Percentiles rank a stretch among this genome's conserved stretches.
Evolutionary conservation across 75 land plant species (phyloP).

Genomic region (Isoetes taiwanensis): DNA sequence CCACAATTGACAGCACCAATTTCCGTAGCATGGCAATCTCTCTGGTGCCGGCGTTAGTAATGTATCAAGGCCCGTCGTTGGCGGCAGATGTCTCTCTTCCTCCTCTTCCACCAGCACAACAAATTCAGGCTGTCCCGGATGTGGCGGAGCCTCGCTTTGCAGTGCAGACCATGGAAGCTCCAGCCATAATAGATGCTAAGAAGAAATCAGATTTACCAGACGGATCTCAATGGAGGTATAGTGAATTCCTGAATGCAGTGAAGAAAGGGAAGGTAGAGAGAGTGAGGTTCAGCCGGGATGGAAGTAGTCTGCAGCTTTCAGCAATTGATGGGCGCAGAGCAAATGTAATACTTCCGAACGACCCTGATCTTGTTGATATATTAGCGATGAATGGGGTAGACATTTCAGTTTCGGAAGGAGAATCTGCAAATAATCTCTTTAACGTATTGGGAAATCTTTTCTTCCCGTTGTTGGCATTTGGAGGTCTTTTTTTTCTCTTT

Average conservation of each 20-base stretch:
- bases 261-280: constrained; percentile 96
- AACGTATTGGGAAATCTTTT: constrained; percentile 69
- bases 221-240: constrained; percentile 91
- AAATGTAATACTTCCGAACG: constrained; percentile 75
- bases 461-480: constrained; percentile 89
- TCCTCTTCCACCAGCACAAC: background rate
- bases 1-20: too few species aligned
- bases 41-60: too few species aligned
- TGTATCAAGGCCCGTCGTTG: too few species aligned
- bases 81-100: constrained; percentile 13
- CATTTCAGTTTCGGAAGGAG: constrained; percentile 95
- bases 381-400: constrained; percentile 99
- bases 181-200: constrained; percentile 18
- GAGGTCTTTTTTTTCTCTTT: constrained; percentile 84
- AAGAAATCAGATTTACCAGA: constrained; percentile 62
- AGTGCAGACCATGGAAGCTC: background rate
- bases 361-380: constrained; percentile 91
- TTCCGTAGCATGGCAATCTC: too few species aligned
- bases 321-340: constrained; percentile 93
- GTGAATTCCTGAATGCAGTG: constrained; percentile 97
- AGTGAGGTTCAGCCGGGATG: constrained; percentile 87
- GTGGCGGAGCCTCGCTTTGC: background rate
- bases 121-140: constrained; percentile 3
- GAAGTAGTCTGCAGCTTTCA: constrained; percentile 69
- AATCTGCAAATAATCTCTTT: constrained; percentile 57